Percentiles rank a stretch among this genome's conserved stretches.
phyloP scores from a whole-genome alignment of 805 yeast species.

The Allodekkera sacchari region DNA sequence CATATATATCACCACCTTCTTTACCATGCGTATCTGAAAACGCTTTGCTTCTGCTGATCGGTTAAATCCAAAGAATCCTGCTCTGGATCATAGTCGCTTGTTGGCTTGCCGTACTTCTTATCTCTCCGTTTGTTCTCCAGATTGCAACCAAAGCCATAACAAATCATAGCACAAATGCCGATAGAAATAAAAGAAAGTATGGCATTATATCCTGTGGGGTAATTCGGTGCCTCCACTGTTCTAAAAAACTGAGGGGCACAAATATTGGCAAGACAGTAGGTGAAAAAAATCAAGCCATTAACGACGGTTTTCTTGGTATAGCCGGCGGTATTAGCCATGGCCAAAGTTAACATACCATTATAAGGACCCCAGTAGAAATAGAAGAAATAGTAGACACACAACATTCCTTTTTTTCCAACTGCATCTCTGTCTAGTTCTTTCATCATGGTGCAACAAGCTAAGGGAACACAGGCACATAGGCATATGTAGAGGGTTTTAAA shows the following conservation, averaged over 20 bases:
- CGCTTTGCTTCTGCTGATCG: background rate
- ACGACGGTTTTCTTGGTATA: conserved; percentile 40
- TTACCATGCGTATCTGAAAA: conserved; percentile 1
- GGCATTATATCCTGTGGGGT: conserved; percentile 29
- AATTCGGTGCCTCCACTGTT: conserved; percentile 34
- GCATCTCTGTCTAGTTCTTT: conserved; percentile 1
- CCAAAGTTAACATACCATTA: conserved; percentile 21
- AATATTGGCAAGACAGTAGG: conserved; percentile 44
- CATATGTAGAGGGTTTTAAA: too few relatives aligned
- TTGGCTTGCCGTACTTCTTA: conserved; percentile 14
- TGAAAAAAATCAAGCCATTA: conserved; percentile 33
- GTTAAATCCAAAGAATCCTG: conserved; percentile 10
- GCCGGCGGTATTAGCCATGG: conserved; percentile 33
- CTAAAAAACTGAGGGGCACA: conserved; percentile 44
- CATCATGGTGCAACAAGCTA: conserved; percentile 5
- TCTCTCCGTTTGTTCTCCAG: conserved; percentile 36
- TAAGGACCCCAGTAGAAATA: conserved; percentile 17
- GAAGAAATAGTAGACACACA: conserved; percentile 7
- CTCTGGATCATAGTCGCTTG: conserved; percentile 12
- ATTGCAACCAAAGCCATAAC: conserved; percentile 21
- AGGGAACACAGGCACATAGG: too few relatives aligned
- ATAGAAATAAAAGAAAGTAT: conserved; percentile 27
- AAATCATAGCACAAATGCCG: conserved; percentile 22
- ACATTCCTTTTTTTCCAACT: background rate
- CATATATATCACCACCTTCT: too few relatives aligned